A percentile compares a stretch with the other conserved stretches of the same genome.
phyloP scores from a whole-genome alignment of 495 filamentous ascomycete species.

The Halenospora varia region DNA sequence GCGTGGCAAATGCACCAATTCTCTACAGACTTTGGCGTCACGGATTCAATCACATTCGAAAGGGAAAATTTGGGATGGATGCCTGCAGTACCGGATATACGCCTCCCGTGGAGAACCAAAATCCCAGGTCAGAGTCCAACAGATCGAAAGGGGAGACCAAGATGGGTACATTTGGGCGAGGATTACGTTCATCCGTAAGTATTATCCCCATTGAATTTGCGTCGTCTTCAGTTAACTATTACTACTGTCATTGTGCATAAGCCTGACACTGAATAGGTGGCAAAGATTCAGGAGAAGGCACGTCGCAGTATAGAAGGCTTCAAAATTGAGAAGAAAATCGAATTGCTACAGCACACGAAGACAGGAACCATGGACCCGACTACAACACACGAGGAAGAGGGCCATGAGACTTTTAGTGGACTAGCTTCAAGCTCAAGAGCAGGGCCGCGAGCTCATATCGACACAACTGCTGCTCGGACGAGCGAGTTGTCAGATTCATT shows the following conservation, averaged over 20 bases:
- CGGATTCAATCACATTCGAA: neutral
- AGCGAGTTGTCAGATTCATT: neutral
- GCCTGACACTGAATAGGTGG: neutral
- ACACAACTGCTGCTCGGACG: neutral
- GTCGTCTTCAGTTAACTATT: too few relatives aligned
- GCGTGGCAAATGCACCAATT: constrained; percentile 10
- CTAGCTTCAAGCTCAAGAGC: too few relatives aligned
- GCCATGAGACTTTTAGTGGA: neutral
- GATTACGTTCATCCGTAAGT: constrained; percentile 6
- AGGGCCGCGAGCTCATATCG: neutral
- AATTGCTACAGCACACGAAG: constrained; percentile 9
- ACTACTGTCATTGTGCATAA: too few relatives aligned
- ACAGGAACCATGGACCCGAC: neutral
- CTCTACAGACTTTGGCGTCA: constrained; percentile 10
- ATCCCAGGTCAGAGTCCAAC: neutral
- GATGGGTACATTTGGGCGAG: neutral
- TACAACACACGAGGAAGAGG: neutral
- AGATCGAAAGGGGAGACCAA: neutral
- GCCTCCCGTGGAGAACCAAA: neutral
- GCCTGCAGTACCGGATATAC: neutral
- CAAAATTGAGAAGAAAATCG: constrained; percentile 4
- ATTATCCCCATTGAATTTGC: too few relatives aligned
- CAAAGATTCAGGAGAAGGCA: neutral
- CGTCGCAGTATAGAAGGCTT: constrained; percentile 2
- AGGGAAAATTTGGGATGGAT: neutral